These are phyloP conservation scores for Lasiodiplodia theobromae DNA, from an alignment of 2,329 filamentous ascomycete genomes.

Conservation along the genomic window DNA sequence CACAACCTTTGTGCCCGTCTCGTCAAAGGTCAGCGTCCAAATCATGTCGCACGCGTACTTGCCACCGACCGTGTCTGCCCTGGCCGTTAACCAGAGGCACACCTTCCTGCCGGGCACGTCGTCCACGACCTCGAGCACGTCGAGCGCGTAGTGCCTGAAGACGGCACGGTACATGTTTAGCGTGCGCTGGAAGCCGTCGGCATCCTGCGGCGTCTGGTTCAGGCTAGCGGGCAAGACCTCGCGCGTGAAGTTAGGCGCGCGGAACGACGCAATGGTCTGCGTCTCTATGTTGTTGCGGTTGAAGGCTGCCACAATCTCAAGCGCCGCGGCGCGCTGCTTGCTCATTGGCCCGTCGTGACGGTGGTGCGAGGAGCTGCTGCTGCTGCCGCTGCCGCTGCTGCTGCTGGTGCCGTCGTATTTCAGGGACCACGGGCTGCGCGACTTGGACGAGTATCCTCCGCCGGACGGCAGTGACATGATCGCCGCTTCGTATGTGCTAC, in stretches of 20 bases:
- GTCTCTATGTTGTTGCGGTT: conserved; percentile 28
- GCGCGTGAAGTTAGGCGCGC: conserved; percentile 1
- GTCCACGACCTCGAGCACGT: conserved; percentile 17
- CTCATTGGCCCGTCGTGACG: background rate
- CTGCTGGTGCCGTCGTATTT: background rate
- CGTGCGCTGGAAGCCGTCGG: conserved; percentile 7
- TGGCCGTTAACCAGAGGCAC: conserved; percentile 20
- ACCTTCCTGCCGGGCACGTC: conserved; percentile 18
- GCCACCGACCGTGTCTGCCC: conserved; percentile 10
- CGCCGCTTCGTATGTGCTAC: background rate
- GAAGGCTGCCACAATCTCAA: conserved; percentile 24
- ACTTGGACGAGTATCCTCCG: background rate
- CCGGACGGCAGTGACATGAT: background rate
- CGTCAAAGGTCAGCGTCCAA: conserved; percentile 20
- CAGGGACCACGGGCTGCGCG: conserved; percentile 12
- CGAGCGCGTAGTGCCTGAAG: conserved; percentile 10
- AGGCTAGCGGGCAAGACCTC: conserved; percentile 13
- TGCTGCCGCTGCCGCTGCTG: background rate
- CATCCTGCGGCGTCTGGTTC: conserved; percentile 9
- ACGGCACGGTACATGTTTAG: conserved; percentile 26
- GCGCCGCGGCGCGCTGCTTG: conserved; percentile 11
- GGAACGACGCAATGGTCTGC: conserved; percentile 7
- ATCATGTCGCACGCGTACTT: conserved; percentile 22
- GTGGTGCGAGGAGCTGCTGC: background rate
- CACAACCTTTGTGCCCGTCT: conserved; percentile 6